Conservation (phyloP, 441 rosid species). For the Populus trichocarpa region DNA sequence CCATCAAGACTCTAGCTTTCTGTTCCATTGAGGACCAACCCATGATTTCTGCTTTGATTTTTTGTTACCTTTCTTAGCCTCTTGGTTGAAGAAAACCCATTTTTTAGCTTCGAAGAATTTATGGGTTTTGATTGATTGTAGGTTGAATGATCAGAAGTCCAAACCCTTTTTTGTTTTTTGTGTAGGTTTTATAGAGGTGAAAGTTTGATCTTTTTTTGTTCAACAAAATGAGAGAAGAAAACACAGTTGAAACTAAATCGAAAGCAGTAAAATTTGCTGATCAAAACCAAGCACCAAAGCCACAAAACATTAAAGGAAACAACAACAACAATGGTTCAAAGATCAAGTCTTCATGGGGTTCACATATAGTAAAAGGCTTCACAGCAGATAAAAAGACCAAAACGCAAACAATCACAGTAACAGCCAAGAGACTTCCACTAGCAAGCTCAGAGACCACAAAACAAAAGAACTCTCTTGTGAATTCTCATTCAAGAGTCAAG, state of each 20-base stretch:
- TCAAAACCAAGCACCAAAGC: slow-evolving; percentile 56
- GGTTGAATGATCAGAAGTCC: neutral
- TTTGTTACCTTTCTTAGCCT: neutral
- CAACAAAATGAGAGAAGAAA: slow-evolving; percentile 47
- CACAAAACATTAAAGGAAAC: slow-evolving; percentile 23
- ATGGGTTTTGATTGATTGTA: neutral
- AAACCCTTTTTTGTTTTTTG: neutral
- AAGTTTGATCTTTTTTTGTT: slow-evolving; percentile 4
- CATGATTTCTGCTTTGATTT: neutral
- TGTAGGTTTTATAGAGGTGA: neutral
- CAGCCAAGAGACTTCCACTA: slow-evolving; percentile 34
- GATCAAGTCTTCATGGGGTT: slow-evolving; percentile 64
- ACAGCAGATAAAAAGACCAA: slow-evolving; percentile 56
- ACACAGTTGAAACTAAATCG: slow-evolving; percentile 30
- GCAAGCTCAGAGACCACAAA: slow-evolving; percentile 27
- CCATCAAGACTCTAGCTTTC: neutral
- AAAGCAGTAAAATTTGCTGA: slow-evolving; percentile 41
- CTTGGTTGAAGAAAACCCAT: neutral
- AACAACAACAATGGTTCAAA: slow-evolving; percentile 29
- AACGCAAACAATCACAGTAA: slow-evolving; percentile 26
- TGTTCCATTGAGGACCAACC: neutral
- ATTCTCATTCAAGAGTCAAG: slow-evolving; percentile 49
- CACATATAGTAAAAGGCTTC: slow-evolving; percentile 62
- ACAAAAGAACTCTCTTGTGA: slow-evolving; percentile 38
- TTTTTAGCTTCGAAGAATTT: neutral